Base-by-base conservation (phyloP, 495 filamentous ascomycete species). In the Cetradonia linearis region DNA sequence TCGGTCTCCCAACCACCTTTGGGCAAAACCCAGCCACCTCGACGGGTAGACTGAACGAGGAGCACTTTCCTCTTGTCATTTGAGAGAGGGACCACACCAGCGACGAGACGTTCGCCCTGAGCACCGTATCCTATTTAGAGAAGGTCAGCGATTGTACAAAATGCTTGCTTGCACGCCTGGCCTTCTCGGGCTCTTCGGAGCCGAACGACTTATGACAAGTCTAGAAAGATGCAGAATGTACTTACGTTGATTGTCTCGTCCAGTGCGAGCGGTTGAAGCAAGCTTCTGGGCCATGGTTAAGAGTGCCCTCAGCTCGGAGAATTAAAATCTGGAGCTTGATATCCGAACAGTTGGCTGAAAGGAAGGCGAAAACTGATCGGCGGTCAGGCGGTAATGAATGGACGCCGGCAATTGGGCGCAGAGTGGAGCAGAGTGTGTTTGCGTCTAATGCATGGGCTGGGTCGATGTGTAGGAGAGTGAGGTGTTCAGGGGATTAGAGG, bases 1-100 rank as follows among this genome's bases (percentile, higher is more conserved):
- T 98, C 93, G 20, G 82, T 86, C 72, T 98, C 93, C 88, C 94
- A 98, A 58, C 93, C 93, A 66, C 93, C 93, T 71, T 98, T 98
- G 57, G 93, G 93, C 58, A 98, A 78, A 42, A 98, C 92, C 93
- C 94, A 98, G 62, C 88, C 89, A 60, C 81, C 82, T 63, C 91
- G 87, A 56, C 88, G 81, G 55, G 86, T 89, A 48, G 91, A 96
- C 73, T 95, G 88, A 67, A 97, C 94, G 71, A 98, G 79, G 67
- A 98, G 78, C 56, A 98, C 93, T 72, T 86, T 79, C 62, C 81
- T 86, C 68, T 85, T 86, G 71, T 88, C 85, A 62, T 73, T 62
- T 68, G 83, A 87, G 66, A 85, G 79, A 71, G 94, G 90, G 34
- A 98, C 94, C 40, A 97, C 85, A 61, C 93, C 93, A 47, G 93